Evolutionary conservation across 1,139 yeast species (phyloP), one percentile per base, ranked within the genome.

Genomic region (Magnusiomyces suaveolens): DNA sequence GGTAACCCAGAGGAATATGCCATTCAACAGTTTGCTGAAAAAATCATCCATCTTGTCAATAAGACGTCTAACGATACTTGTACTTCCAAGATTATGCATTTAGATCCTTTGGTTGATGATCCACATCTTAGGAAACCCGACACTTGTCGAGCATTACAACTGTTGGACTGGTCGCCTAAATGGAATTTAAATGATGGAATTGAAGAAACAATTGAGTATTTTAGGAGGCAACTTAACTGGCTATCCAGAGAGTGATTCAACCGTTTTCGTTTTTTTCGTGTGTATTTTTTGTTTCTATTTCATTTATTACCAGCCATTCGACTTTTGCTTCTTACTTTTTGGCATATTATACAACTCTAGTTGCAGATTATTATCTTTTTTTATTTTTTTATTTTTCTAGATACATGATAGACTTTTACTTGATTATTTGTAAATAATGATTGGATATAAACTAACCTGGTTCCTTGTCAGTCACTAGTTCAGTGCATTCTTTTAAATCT

Each of bases 1-100:
- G 66, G 66, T 16, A 63, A 64, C 47, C 63, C 65, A 24, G 62
- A 61, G 47, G 66, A 63, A 51, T 61, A 51, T 48, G 61, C 63
- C 16, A 60, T 63, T 12, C 48, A 53, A 25, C 60, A 62, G 24
- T 61, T 63, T 55, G 65, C 65, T 12, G 48, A 59, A 3, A 55
- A 60, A 54, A 62, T 61, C 25, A 60, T 60, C 43, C 52, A 55
- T 14, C 56, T 61, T 10, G 65, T 63, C 29, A 49, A 52, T 39
- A 54, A 57, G 21, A 59, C 54, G 43, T 57, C 55, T 2, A 61
- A 60, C 14, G 14, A 21, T n/a, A 43, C 41, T 6, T 63, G 64
- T 52, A 51, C 48, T 1, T 60, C 64, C 16, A 54, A 56, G 29
- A 52, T 63, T 2, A 50, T 60, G 3, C 56, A 54, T 50, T 39